These are phyloP conservation scores for Ogataea methylovora DNA, from an alignment of 805 yeast species.

Conservation along the genomic window DNA sequence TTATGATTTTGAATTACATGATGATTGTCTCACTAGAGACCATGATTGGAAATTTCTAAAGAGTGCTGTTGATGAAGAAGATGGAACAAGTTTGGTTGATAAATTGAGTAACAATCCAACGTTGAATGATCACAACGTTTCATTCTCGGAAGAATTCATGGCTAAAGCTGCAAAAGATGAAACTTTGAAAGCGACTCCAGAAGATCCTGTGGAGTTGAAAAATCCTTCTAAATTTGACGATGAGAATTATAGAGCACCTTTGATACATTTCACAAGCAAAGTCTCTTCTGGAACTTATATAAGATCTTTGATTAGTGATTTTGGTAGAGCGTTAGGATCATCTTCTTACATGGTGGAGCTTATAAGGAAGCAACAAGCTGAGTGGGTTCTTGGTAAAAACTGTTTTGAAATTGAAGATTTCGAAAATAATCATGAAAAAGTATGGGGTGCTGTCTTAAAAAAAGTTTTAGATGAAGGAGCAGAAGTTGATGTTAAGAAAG, in stretches of 20 bases:
- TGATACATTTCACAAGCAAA: constrained; percentile 62
- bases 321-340: constrained; percentile 73
- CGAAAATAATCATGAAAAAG: constrained; percentile 45
- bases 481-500: constrained; percentile 29
- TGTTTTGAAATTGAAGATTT: constrained; percentile 66
- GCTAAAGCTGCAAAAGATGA: constrained; percentile 32
- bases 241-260: constrained; percentile 47
- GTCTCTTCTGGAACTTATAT: constrained; percentile 96
- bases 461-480: constrained; percentile 44
- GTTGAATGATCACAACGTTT: constrained; percentile 54
- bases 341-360: constrained; percentile 86
- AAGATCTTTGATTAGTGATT: constrained; percentile 81
- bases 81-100: constrained; percentile 35
- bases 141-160: constrained; percentile 50
- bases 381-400: constrained; percentile 70
- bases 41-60: constrained; percentile 46
- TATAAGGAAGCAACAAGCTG: constrained; percentile 67
- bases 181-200: constrained; percentile 27
- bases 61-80: constrained; percentile 38
- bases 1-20: constrained; percentile 41
- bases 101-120: constrained; percentile 40
- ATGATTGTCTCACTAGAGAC: constrained; percentile 43
- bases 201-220: constrained; percentile 30
- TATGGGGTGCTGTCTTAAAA: constrained; percentile 65
- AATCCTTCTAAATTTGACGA: constrained; percentile 27